Evolutionary conservation across 2,329 filamentous ascomycete genomes (phyloP), one percentile per base, ranked within the genome.

Genomic region (Plenodomus tracheiphilus): DNA sequence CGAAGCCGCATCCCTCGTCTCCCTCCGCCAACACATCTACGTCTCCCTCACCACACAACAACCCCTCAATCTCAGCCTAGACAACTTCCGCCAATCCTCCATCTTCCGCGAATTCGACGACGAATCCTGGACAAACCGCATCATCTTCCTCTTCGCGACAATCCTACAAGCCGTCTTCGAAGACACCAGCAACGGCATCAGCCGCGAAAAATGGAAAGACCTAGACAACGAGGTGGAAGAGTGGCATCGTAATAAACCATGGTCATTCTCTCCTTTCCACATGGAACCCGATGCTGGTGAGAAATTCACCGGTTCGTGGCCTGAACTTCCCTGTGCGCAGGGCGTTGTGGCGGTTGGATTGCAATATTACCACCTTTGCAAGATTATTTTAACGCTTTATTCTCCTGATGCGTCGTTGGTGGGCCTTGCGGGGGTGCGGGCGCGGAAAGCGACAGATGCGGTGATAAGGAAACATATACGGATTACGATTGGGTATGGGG

Each of bases 1-100:
- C 4, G 74, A 76, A 40, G 72, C 73, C 0, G 70, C 73, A 1
- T 68, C 65, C 41, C 75, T 72, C 72, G 68, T 75, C 0, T 74
- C 71, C 22, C 61, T 76, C 20, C 64, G 72, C 5, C 73, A 76
- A 49, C 71, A 74, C 30, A 72, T 75, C 10, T 75, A 75, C 53
- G 66, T 75, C 0, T 71, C 67, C 6, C 53, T 76, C 5, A 69
- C 65, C 4, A 69, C 62, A 5, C 69, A 70, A 48, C 62, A 70
- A 9, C 60, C 65, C 2, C 49, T 73, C 10, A 64, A 64, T 16
- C 55, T 69, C 6, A 64, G 61, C 22, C 56, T 71, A 2, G 59
- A 65, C 1, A 69, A 66, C 39, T 70, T 67, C 43, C 59, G 56
- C 17, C 60, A 64, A 36, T 68, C 62, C 1, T 51, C 58, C 2